phyloP scores from a whole-genome alignment of 2,329 filamentous ascomycete species.

The Tolypocladium album region DNA sequence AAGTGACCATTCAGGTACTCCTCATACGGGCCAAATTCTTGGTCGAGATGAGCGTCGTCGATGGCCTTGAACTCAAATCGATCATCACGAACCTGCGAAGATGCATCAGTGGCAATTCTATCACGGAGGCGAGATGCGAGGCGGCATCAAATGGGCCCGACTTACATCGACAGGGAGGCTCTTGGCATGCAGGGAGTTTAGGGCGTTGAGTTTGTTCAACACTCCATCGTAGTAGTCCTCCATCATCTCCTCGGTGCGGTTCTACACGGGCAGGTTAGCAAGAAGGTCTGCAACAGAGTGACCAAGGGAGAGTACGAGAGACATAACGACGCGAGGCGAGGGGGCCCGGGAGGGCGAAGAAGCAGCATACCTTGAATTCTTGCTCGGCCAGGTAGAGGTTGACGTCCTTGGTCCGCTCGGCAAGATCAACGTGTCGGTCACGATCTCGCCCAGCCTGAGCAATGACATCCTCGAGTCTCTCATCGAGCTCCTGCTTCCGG shows the following conservation, averaged over 20 bases:
- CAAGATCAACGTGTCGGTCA: not conserved
- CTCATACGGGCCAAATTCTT: conserved; percentile 31
- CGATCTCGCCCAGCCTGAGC: not conserved
- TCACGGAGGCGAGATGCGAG: conserved; percentile 2
- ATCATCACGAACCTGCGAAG: conserved; percentile 27
- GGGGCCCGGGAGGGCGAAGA: not conserved
- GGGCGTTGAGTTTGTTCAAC: conserved; percentile 32
- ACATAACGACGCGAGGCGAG: not conserved
- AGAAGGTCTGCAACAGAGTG: conserved; percentile 1
- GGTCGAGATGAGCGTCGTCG: conserved; percentile 29
- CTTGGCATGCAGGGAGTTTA: conserved; percentile 31
- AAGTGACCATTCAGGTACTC: conserved; percentile 28
- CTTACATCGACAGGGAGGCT: conserved; percentile 39
- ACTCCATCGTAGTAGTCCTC: conserved; percentile 34
- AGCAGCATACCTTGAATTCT: not conserved
- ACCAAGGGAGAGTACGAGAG: not conserved
- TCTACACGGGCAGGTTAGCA: conserved; percentile 16
- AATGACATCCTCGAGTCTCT: conserved; percentile 8
- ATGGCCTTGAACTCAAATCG: conserved; percentile 35
- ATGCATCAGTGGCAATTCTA: conserved; percentile 2
- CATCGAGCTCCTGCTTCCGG: conserved; percentile 14
- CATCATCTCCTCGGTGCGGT: conserved; percentile 24
- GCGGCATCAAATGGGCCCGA: conserved; percentile 6
- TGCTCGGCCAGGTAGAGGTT: not conserved
- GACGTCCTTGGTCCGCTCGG: not conserved